Evolutionary conservation across 306 rosid species (phyloP), one percentile per base, ranked within the genome.

Genomic region (Pyrus pyrifolia): DNA sequence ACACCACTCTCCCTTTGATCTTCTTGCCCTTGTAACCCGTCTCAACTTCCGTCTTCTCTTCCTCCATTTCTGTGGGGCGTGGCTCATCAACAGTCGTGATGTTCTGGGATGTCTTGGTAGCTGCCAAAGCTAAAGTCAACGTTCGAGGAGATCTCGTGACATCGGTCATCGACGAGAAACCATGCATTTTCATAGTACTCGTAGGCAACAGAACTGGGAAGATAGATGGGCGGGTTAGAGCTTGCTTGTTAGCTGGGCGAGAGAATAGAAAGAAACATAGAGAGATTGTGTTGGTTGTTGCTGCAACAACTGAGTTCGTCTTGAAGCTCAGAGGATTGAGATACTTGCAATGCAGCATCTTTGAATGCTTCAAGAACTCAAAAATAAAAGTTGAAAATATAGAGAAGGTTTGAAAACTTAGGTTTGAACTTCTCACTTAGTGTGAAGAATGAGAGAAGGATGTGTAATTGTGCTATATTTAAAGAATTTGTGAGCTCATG

Each of bases 1-100:
- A 38, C 7, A 91, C 79, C 83, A 88, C 93, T n/a, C 33, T 79
- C 13, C 97, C 98, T 80, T 51, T 83, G 6, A 91, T 80, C 65
- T 79, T 68, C 57, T 46, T 69, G 30, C 5, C 76, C 8, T 46
- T 72, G n/a, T 52, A 7, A 61, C 10, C 46, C 8, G 55, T 6
- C 55, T 49, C 55, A 5, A 9, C 15, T 40, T 52, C 1, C 46
- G 25, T 4, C 23, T 15, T 49, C 19, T 15, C 3, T 5, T 15
- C 17, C 55, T 49, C 55, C 21, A 49, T 49, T 49, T 49, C 55
- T 49, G 19, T 49, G 21, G 17, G 21, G 58, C 3, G 44, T 18
- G 55, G 19, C 17, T 49, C 55, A 38, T 71, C 78, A 40, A 42
- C 3, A 2, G 55, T 49, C 3, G 66, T 61, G 66, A 1, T 25